Percentiles rank a stretch among this genome's conserved stretches.
These are phyloP conservation scores for Oryza glaberrima DNA, from an alignment of 176 grass and related monocot genomes.

Conservation along the genomic window DNA sequence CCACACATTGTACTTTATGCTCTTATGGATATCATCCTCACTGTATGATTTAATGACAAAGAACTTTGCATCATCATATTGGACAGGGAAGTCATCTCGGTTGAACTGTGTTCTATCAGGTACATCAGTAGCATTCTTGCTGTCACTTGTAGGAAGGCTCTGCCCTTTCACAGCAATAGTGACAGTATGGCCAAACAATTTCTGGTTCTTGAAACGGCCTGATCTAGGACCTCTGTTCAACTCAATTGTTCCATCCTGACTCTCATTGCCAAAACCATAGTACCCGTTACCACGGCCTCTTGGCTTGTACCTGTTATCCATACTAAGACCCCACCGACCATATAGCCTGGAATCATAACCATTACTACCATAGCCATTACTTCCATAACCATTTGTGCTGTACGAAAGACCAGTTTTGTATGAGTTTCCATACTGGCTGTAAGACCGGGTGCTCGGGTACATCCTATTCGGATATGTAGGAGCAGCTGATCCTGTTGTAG, in stretches of 20 bases:
- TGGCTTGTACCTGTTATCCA: conserved; percentile 75
- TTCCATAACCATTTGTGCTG: conserved; percentile 32
- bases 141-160: conserved; percentile 57
- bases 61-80: conserved; percentile 82
- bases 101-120: conserved; percentile 74
- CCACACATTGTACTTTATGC: conserved; percentile 95
- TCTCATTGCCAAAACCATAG: conserved; percentile 75
- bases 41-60: conserved; percentile 94
- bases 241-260: conserved; percentile 82
- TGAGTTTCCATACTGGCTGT: conserved; percentile 67
- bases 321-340: conserved; percentile 61
- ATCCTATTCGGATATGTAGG: conserved; percentile 72
- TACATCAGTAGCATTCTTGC: conserved; percentile 44
- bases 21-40: conserved; percentile 97
- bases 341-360: conserved; percentile 75
- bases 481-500: conserved; percentile 57
- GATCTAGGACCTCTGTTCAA: conserved; percentile 89
- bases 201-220: conserved; percentile 80
- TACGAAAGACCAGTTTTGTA: conserved; percentile 60
- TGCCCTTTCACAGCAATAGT: conserved; percentile 77
- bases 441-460: conserved; percentile 64
- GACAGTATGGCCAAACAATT: conserved; percentile 61
- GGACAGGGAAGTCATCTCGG: conserved; percentile 70
- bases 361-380: conserved; percentile 55
- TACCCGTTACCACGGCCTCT: conserved; percentile 60